Percentiles rank a stretch among this genome's conserved stretches.
Conservation (phyloP, 202 grass and related monocot species). For the Eragrostis tef region DNA sequence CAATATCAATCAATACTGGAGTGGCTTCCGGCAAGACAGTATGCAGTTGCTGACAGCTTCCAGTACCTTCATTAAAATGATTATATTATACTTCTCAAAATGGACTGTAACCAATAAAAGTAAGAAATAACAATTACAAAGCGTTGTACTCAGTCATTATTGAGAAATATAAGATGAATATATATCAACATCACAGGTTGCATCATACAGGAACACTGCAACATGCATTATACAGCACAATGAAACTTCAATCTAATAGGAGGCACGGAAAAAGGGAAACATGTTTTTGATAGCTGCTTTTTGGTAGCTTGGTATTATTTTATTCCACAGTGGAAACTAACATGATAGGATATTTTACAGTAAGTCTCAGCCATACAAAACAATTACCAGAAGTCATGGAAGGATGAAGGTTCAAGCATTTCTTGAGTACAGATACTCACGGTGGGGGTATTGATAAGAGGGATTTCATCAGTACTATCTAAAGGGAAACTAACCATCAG, state of each 20-base stretch:
- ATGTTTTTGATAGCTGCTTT: background rate
- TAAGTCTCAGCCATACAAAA: background rate
- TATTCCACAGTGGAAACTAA: constrained; percentile 24
- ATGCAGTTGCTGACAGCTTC: constrained; percentile 42
- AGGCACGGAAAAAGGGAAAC: background rate
- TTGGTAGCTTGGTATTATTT: background rate
- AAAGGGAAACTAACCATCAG: constrained; percentile 45
- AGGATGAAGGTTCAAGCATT: background rate
- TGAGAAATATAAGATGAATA: background rate
- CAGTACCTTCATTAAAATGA: constrained; percentile 49
- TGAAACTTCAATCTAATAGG: constrained; percentile 6
- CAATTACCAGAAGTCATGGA: background rate
- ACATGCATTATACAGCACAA: background rate
- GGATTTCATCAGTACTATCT: too few species aligned
- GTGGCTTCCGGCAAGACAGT: constrained; percentile 38
- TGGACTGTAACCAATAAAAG: constrained; percentile 29
- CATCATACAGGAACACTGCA: too few species aligned
- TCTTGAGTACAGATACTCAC: background rate
- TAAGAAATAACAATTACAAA: constrained; percentile 30
- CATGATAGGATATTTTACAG: background rate
- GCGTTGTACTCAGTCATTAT: constrained; percentile 6
- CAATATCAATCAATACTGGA: constrained; percentile 44
- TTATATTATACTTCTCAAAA: constrained; percentile 16
- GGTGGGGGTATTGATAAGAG: constrained; percentile 6
- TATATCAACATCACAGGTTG: too few species aligned